A percentile compares a stretch with the other conserved stretches of the same genome.
phyloP scores from a whole-genome alignment of 2,329 filamentous ascomycete species.

The Dendryphion nanum region DNA sequence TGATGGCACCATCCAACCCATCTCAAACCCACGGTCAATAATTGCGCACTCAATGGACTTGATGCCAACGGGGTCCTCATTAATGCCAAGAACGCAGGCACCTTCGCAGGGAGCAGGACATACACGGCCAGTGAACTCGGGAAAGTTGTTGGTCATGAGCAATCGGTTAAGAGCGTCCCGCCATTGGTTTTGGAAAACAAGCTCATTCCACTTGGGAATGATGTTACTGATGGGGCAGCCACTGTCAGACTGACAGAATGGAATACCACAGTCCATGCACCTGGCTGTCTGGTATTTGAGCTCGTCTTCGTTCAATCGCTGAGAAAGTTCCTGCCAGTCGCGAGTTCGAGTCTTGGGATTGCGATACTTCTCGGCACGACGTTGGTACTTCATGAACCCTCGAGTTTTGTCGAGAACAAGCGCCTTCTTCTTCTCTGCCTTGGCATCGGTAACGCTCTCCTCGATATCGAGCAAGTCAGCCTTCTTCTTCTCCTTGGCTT shows the following conservation, averaged over 20 bases:
- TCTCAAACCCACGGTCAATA: conserved; percentile 95
- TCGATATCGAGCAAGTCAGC: conserved; percentile 76
- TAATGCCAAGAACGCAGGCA: conserved; percentile 93
- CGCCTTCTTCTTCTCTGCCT: conserved; percentile 86
- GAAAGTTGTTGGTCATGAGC: conserved; percentile 97
- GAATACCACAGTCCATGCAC: conserved; percentile 98
- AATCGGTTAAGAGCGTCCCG: conserved; percentile 86
- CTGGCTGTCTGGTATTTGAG: conserved; percentile 95
- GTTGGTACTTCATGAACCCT: conserved; percentile 96
- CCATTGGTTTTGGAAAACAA: conserved; percentile 74
- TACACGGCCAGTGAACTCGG: conserved; percentile 94
- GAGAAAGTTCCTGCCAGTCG: conserved; percentile 90
- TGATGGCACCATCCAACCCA: conserved; percentile 92
- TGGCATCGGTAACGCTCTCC: conserved; percentile 80
- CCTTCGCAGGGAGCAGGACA: conserved; percentile 96
- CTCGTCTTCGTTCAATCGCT: conserved; percentile 86
- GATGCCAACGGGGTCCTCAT: conserved; percentile 94
- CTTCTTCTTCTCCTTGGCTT: conserved; percentile 66
- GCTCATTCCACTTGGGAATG: conserved; percentile 94
- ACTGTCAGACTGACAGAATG: conserved; percentile 95
- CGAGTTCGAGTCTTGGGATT: conserved; percentile 78
- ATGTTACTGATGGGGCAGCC: conserved; percentile 97
- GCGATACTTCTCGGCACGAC: conserved; percentile 90
- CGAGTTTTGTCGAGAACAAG: conserved; percentile 96
- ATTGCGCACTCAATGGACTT: conserved; percentile 98